A percentile compares a stretch with the other conserved stretches of the same genome.
Evolutionary conservation across 345 rosid species (phyloP).

Genomic region (Hibiscus tridactylites): DNA sequence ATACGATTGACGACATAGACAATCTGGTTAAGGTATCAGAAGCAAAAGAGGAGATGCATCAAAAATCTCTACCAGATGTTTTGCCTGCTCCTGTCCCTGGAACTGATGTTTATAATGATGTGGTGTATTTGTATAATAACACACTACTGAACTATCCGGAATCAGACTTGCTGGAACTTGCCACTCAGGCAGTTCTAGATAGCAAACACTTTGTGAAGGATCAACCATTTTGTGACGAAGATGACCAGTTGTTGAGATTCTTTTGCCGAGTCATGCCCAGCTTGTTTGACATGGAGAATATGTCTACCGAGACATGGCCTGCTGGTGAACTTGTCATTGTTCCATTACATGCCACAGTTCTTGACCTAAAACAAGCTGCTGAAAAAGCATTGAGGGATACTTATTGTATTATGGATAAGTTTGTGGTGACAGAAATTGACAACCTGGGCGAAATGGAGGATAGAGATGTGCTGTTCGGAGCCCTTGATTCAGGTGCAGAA

Average conservation of each 20-base stretch:
- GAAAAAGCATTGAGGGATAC: conserved; percentile 60
- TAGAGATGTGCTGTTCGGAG: conserved; percentile 38
- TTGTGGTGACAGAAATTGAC: conserved; percentile 47
- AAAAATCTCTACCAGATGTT: conserved; percentile 14
- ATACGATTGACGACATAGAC: conserved; percentile 50
- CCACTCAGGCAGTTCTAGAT: conserved; percentile 54
- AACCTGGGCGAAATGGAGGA: conserved; percentile 38
- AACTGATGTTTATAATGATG: conserved; percentile 45
- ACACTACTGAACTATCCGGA: conserved; percentile 52
- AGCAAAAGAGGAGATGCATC: conserved; percentile 10
- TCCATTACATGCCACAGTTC: conserved; percentile 53
- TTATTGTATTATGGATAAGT: conserved; percentile 47
- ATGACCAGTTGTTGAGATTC: conserved; percentile 38
- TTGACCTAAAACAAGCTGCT: conserved; percentile 55
- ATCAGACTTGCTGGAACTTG: conserved; percentile 34
- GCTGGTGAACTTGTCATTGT: conserved; percentile 56
- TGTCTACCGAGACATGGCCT: conserved; percentile 20
- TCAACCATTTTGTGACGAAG: conserved; percentile 50
- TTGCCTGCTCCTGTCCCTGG: conserved; percentile 23
- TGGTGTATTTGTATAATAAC: conserved; percentile 38
- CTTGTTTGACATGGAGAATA: conserved; percentile 20
- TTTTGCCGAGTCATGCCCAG: conserved; percentile 45
- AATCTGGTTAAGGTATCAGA: conserved; percentile 10
- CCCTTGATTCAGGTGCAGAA: conserved; percentile 41
- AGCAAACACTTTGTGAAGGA: conserved; percentile 72